These are phyloP conservation scores for Fusarium annulatum DNA, from an alignment of 2,329 filamentous ascomycete genomes.

Conservation along the genomic window DNA sequence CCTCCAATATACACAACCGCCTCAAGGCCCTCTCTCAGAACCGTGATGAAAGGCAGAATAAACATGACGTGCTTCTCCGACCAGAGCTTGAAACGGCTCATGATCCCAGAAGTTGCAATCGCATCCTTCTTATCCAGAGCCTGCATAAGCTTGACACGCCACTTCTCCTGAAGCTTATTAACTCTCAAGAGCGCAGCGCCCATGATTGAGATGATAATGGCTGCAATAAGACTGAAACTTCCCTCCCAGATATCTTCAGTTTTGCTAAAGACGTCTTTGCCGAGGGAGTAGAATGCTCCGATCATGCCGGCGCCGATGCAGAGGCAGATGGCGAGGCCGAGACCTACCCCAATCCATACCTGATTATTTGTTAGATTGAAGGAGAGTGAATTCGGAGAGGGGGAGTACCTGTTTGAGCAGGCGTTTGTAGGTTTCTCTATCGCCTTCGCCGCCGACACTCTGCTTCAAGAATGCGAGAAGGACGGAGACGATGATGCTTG, in stretches of 20 bases:
- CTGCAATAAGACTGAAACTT: not conserved
- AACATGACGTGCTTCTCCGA: not conserved
- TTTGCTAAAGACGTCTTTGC: not conserved
- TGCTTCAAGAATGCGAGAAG: not conserved
- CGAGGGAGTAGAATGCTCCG: not conserved
- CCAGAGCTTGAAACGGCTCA: not conserved
- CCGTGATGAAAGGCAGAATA: not conserved
- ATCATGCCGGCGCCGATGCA: not conserved
- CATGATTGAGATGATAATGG: not conserved
- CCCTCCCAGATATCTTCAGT: constrained; percentile 1
- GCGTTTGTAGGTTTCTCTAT: not conserved
- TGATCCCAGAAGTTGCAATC: not conserved
- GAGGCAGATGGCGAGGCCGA: not conserved
- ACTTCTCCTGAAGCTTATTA: not conserved
- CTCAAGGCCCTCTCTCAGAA: not conserved
- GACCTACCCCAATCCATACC: not conserved
- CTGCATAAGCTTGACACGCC: not conserved
- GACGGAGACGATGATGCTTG: constrained; percentile 1
- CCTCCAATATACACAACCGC: not conserved
- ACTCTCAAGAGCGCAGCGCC: not conserved
- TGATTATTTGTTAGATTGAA: not conserved
- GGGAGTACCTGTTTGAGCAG: not conserved
- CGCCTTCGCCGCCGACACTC: not conserved
- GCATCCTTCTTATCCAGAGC: not conserved
- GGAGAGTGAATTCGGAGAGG: rapidly evolving